Conservation (phyloP, 78 protist species). For the Isochrysis galbana region DNA sequence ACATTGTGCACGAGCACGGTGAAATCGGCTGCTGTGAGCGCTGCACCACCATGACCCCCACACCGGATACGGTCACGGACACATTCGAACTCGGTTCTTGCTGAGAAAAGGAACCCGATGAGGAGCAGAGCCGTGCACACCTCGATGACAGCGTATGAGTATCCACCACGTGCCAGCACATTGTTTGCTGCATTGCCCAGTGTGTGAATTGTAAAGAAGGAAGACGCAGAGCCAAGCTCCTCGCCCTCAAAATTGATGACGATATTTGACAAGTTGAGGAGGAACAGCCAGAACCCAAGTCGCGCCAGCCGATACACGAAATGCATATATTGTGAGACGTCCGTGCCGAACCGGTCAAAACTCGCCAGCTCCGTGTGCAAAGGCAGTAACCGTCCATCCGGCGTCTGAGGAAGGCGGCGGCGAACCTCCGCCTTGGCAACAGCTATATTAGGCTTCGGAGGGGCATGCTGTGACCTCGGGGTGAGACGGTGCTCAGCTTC, state of each 20-base stretch:
- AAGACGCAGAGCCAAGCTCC: neutral
- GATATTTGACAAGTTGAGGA: neutral
- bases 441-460: neutral
- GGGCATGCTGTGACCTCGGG: neutral
- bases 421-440: neutral
- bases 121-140: neutral
- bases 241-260: neutral
- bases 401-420: neutral
- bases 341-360: slow-evolving; percentile 4
- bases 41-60: too few relatives aligned
- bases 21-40: neutral
- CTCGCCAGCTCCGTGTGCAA: neutral
- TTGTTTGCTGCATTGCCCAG: neutral
- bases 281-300: neutral
- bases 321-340: neutral
- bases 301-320: neutral
- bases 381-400: neutral
- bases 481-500: neutral
- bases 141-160: slow-evolving; percentile 1
- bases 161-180: neutral
- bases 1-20: neutral
- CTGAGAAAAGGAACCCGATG: neutral
- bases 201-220: neutral
- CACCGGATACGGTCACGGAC: neutral
- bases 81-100: neutral